A percentile compares a stretch with the other conserved stretches of the same genome.
These are phyloP conservation scores for Salvia rosmarinus DNA, from an alignment of 257 asterid genomes.

Conservation along the genomic window DNA sequence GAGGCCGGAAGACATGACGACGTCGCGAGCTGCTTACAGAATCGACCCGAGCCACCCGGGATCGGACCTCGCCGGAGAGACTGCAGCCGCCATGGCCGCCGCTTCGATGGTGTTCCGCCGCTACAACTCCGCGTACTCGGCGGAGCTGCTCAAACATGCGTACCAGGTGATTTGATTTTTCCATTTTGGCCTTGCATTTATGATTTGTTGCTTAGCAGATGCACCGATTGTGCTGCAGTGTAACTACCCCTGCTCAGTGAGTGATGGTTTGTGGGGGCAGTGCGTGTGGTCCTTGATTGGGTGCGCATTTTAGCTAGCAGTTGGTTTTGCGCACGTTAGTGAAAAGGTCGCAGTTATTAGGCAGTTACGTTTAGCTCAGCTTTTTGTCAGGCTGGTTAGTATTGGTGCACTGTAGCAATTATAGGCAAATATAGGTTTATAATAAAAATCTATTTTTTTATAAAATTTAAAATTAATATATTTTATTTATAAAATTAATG, in stretches of 20 bases:
- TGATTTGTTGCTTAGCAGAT: background rate
- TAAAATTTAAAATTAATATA: too few species aligned
- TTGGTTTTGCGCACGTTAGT: conserved; percentile 46
- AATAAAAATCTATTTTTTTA: too few species aligned
- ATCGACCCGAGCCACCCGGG: conserved; percentile 83
- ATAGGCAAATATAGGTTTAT: too few species aligned
- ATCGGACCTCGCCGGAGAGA: conserved; percentile 94
- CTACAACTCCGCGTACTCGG: conserved; percentile 63
- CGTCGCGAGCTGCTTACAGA: conserved; percentile 77
- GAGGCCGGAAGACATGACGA: conserved; percentile 95
- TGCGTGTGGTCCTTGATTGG: conserved; percentile 22
- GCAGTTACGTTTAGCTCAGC: conserved; percentile 48
- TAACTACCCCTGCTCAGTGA: conserved; percentile 21
- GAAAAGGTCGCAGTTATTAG: conserved; percentile 45
- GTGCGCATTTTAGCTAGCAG: conserved; percentile 48
- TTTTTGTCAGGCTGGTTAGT: conserved; percentile 49
- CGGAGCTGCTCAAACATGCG: conserved; percentile 77
- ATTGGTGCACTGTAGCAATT: conserved; percentile 55
- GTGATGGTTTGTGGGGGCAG: background rate
- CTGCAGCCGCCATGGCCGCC: conserved; percentile 98
- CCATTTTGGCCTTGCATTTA: background rate
- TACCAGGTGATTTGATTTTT: conserved; percentile 53
- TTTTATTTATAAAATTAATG: too few species aligned
- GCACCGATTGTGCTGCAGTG: conserved; percentile 25
- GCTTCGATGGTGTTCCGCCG: conserved; percentile 87